Evolutionary conservation across 2,329 filamentous ascomycete genomes (phyloP).

Genomic region (Periconia digitata): DNA sequence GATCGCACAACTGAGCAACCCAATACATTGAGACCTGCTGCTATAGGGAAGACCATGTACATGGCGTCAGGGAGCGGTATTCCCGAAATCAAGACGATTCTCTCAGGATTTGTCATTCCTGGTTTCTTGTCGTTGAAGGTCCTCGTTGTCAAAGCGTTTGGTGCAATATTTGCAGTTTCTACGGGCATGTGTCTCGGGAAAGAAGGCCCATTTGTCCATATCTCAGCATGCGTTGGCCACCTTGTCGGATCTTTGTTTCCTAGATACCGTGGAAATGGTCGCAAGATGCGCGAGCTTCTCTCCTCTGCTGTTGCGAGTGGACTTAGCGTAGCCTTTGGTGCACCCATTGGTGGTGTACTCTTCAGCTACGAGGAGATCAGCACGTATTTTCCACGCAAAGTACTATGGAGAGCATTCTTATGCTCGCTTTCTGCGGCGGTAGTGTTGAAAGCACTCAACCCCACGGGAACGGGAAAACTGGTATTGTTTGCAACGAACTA

Average conservation of each 20-base stretch:
- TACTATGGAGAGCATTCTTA: slow-evolving; percentile 62
- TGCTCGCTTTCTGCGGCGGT: slow-evolving; percentile 60
- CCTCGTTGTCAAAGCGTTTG: slow-evolving; percentile 59
- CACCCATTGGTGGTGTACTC: slow-evolving; percentile 63
- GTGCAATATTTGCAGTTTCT: slow-evolving; percentile 59
- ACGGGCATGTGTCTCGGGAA: slow-evolving; percentile 64
- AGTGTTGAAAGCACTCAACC: slow-evolving; percentile 60
- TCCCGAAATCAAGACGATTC: slow-evolving; percentile 63
- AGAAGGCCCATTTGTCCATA: slow-evolving; percentile 65
- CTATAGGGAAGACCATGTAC: slow-evolving; percentile 56
- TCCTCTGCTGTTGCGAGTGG: slow-evolving; percentile 61
- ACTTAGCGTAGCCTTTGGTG: slow-evolving; percentile 62
- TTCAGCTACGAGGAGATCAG: slow-evolving; percentile 63
- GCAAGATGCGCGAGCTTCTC: slow-evolving; percentile 61
- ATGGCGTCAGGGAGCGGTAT: slow-evolving; percentile 63
- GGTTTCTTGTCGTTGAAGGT: slow-evolving; percentile 59
- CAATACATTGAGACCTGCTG: slow-evolving; percentile 12
- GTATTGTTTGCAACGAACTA: slow-evolving; percentile 64
- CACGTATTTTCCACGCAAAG: slow-evolving; percentile 61
- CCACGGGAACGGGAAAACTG: slow-evolving; percentile 61
- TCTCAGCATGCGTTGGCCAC: slow-evolving; percentile 60
- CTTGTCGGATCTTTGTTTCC: slow-evolving; percentile 55
- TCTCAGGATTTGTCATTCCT: slow-evolving; percentile 63
- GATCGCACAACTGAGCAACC: slow-evolving; percentile 28
- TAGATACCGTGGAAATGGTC: slow-evolving; percentile 60